Evolutionary conservation across 805 yeast species (phyloP).

Genomic region (Cyberlindnera bimundalis): DNA sequence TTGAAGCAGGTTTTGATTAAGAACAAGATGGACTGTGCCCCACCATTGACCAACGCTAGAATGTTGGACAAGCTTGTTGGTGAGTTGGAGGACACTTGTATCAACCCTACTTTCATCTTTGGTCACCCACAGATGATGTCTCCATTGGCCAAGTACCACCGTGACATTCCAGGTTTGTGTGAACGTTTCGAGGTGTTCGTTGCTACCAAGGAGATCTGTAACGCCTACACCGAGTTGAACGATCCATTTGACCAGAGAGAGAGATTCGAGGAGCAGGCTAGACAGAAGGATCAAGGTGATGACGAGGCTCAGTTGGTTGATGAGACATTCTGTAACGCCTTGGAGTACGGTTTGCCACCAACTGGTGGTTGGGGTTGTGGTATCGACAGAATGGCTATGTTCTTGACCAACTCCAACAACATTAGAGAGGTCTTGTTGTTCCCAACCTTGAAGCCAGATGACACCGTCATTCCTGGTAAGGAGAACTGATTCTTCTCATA

Average conservation of each 20-base stretch:
- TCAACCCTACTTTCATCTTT: conserved; percentile 95
- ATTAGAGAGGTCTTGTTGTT: conserved; percentile 95
- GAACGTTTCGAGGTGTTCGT: conserved; percentile 98
- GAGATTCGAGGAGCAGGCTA: conserved; percentile 98
- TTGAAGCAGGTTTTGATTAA: conserved; percentile 74
- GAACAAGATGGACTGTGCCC: conserved; percentile 80
- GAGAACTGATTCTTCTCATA: neutral
- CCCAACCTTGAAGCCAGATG: conserved; percentile 99
- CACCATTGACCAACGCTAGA: conserved; percentile 95
- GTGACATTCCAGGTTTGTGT: conserved; percentile 90
- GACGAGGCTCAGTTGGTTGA: conserved; percentile 97
- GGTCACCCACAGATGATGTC: conserved; percentile 99
- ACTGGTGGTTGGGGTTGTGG: conserved; percentile 99
- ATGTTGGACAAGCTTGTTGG: conserved; percentile 98
- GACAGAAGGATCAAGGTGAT: conserved; percentile 98
- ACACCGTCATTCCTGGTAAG: conserved; percentile 11
- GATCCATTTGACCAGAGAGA: conserved; percentile 98
- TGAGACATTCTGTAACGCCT: conserved; percentile 95
- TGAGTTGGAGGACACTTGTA: conserved; percentile 89
- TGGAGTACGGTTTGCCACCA: conserved; percentile 98
- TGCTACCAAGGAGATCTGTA: conserved; percentile 96
- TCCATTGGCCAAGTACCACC: conserved; percentile 94
- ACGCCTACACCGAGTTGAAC: conserved; percentile 97
- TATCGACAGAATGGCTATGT: conserved; percentile 97
- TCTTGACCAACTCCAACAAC: conserved; percentile 92